A percentile compares a stretch with the other conserved stretches of the same genome.
Evolutionary conservation across 1,284 basidiomycete species (phyloP).

Genomic region (Neonothopanus nambi): DNA sequence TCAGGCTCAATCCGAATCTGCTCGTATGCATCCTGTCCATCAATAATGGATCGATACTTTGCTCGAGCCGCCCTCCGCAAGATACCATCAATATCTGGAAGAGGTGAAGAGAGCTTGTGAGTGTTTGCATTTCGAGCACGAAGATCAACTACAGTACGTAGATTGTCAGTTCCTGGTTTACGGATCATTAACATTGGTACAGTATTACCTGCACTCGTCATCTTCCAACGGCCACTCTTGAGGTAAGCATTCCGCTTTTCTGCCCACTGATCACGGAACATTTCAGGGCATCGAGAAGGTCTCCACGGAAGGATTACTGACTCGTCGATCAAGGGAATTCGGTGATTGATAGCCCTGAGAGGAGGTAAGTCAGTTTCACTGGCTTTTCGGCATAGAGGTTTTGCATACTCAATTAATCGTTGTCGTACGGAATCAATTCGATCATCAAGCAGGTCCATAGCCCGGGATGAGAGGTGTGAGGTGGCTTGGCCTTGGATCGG

Average conservation of each 20-base stretch:
- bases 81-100: conserved; percentile 26
- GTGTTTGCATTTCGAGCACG: conserved; percentile 14
- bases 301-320: conserved; percentile 9
- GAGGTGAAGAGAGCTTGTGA: conserved; percentile 11
- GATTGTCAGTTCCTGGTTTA: conserved; percentile 19
- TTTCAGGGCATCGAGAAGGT: conserved; percentile 14
- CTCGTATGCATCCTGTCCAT: conserved; percentile 29
- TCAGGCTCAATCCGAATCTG: conserved; percentile 29
- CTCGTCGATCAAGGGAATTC: conserved; percentile 16
- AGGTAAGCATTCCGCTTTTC: conserved; percentile 22
- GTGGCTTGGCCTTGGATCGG: no score
- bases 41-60: conserved; percentile 22
- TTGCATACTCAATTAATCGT: background rate
- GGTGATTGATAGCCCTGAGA: conserved; percentile 14
- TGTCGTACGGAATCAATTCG: background rate
- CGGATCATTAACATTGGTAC: conserved; percentile 31
- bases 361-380: conserved; percentile 12
- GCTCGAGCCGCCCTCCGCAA: conserved; percentile 15
- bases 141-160: conserved; percentile 16
- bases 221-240: conserved; percentile 6
- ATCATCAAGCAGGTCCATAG: no score
- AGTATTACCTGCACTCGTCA: conserved; percentile 18
- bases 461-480: no score
- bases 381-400: conserved; percentile 8
- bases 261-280: conserved; percentile 16